Evolutionary conservation across 192 early-diverging fungal genomes (phyloP).

Genomic region (Geranomyces michiganensis): DNA sequence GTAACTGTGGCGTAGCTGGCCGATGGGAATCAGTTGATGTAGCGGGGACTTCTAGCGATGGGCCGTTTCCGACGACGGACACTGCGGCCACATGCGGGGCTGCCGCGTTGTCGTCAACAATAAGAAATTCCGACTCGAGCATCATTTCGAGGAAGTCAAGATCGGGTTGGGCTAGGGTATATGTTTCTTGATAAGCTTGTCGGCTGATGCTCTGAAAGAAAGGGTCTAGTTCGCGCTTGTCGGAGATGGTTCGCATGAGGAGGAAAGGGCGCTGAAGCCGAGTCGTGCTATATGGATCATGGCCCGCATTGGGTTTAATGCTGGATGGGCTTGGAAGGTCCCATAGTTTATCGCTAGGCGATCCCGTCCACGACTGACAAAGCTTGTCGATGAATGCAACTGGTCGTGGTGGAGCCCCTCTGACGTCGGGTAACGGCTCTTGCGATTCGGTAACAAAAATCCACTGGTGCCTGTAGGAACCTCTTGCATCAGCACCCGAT

Average conservation of each 20-base stretch:
- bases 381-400: conserved; percentile 69
- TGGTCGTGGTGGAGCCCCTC: conserved; percentile 40
- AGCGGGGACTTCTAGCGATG: too few species aligned
- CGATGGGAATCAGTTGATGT: too few species aligned
- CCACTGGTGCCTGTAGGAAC: conserved; percentile 79
- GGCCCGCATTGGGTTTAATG: not conserved
- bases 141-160: conserved; percentile 74
- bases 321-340: conserved; percentile 24
- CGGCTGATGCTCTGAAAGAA: conserved; percentile 77
- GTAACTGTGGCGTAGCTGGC: not conserved
- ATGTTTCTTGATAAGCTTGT: conserved; percentile 77
- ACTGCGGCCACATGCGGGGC: not conserved
- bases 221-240: conserved; percentile 72
- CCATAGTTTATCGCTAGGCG: conserved; percentile 22
- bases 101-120: conserved; percentile 11
- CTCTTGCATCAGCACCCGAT: too few species aligned
- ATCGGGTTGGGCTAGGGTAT: conserved; percentile 72
- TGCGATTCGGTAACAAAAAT: conserved; percentile 89
- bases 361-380: conserved; percentile 46
- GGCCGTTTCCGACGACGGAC: not conserved
- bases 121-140: conserved; percentile 53
- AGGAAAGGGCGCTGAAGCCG: conserved; percentile 59
- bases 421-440: conserved; percentile 58
- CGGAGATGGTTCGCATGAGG: conserved; percentile 67
- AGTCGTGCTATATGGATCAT: not conserved